Evolutionary conservation across 257 asterid species (phyloP).

Genomic region (Scutellaria minor): DNA sequence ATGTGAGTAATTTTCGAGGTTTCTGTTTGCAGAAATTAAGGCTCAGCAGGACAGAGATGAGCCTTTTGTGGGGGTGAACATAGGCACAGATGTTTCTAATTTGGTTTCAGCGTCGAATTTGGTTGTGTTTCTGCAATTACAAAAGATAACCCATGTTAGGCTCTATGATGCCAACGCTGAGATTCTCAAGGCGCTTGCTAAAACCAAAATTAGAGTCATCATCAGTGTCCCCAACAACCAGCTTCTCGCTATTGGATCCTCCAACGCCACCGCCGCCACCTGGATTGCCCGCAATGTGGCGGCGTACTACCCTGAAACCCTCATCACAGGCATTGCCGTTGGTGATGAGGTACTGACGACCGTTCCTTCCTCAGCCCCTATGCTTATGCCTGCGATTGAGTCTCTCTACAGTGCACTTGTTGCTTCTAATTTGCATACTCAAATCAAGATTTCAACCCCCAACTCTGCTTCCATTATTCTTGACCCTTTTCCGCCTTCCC

Average conservation of each 20-base stretch:
- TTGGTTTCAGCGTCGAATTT: slow-evolving; percentile 64
- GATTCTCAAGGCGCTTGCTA: slow-evolving; percentile 78
- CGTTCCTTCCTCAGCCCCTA: slow-evolving; percentile 76
- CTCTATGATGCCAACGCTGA: slow-evolving; percentile 80
- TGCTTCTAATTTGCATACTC: slow-evolving; percentile 81
- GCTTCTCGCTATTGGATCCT: slow-evolving; percentile 89
- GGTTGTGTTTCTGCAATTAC: slow-evolving; percentile 68
- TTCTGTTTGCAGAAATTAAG: slow-evolving; percentile 53
- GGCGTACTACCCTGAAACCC: slow-evolving; percentile 79
- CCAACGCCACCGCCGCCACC: slow-evolving; percentile 94
- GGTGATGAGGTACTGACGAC: slow-evolving; percentile 94
- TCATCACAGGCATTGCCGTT: slow-evolving; percentile 79
- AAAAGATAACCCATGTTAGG: slow-evolving; percentile 82
- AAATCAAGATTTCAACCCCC: slow-evolving; percentile 88
- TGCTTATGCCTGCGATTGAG: slow-evolving; percentile 94
- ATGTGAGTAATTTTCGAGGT: slow-evolving; percentile 9
- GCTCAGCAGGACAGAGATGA: slow-evolving; percentile 65
- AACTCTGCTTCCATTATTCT: slow-evolving; percentile 73
- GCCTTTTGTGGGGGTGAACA: slow-evolving; percentile 90
- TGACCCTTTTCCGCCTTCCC: slow-evolving; percentile 96
- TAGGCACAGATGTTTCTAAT: slow-evolving; percentile 89
- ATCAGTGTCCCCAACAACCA: slow-evolving; percentile 96
- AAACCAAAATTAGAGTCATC: slow-evolving; percentile 81
- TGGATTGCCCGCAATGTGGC: slow-evolving; percentile 93
- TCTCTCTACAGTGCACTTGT: slow-evolving; percentile 86